phyloP scores from a whole-genome alignment of 495 filamentous ascomycete genomes.

The Penicillium cosmopolitanum region DNA sequence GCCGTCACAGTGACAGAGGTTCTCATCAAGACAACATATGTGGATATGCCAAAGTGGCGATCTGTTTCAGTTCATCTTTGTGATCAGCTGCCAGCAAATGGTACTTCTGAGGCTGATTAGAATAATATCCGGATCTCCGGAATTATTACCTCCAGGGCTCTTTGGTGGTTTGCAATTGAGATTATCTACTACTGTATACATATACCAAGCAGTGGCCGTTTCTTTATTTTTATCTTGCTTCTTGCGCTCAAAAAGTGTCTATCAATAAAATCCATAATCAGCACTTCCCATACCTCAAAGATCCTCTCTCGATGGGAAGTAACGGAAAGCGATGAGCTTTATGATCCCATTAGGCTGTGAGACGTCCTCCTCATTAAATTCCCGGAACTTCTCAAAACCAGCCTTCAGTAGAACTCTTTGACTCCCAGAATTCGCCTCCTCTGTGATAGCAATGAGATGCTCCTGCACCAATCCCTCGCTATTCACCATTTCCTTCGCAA shows the following conservation, averaged over 20 bases:
- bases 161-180: too few relatives aligned
- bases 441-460: slow-evolving; percentile 41
- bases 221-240: too few relatives aligned
- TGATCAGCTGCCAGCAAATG: background rate
- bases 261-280: too few relatives aligned
- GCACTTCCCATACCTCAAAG: too few relatives aligned
- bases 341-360: slow-evolving; percentile 9
- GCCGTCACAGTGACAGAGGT: slow-evolving; percentile 6
- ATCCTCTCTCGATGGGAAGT: slow-evolving; percentile 4
- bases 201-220: too few relatives aligned
- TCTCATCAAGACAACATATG: slow-evolving; percentile 13
- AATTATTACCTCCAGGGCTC: too few relatives aligned
- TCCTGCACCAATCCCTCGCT: slow-evolving; percentile 27
- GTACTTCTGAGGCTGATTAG: slow-evolving; percentile 1
- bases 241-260: too few relatives aligned
- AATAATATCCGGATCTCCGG: background rate
- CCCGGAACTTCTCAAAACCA: slow-evolving; percentile 39
- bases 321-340: slow-evolving; percentile 20
- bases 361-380: slow-evolving; percentile 21
- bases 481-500: slow-evolving; percentile 18
- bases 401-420: slow-evolving; percentile 42
- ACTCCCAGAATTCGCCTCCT: slow-evolving; percentile 33
- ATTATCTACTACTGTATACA: too few relatives aligned
- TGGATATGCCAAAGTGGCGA: slow-evolving; percentile 10
- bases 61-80: slow-evolving; percentile 13